These are phyloP conservation scores for Coleophoma cylindrospora DNA, from an alignment of 2,329 filamentous ascomycete species.

Conservation along the genomic window DNA sequence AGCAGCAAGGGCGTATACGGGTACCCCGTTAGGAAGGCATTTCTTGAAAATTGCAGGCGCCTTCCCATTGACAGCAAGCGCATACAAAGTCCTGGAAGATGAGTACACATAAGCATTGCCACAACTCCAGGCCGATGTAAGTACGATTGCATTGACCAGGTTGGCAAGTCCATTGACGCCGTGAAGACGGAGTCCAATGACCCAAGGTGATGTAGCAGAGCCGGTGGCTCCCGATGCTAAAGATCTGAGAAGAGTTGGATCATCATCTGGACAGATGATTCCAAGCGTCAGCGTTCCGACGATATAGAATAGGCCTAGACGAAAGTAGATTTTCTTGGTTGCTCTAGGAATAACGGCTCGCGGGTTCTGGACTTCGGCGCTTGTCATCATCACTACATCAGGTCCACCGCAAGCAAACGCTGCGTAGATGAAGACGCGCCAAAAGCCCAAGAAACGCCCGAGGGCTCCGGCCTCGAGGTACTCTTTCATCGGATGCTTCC, in stretches of 20 bases:
- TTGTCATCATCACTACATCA: constrained; percentile 49
- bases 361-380: constrained; percentile 52
- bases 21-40: constrained; percentile 45
- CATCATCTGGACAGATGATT: constrained; percentile 51
- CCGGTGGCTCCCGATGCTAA: constrained; percentile 33
- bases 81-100: constrained; percentile 45
- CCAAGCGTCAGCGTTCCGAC: constrained; percentile 52
- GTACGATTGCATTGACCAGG: constrained; percentile 50
- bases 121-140: constrained; percentile 49
- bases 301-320: constrained; percentile 58
- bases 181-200: constrained; percentile 41
- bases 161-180: constrained; percentile 43
- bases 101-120: constrained; percentile 50
- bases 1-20: constrained; percentile 38
- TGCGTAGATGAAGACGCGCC: constrained; percentile 38
- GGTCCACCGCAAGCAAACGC: constrained; percentile 43
- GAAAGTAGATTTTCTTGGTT: constrained; percentile 53
- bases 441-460: constrained; percentile 48
- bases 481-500: constrained; percentile 38
- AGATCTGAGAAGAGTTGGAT: constrained; percentile 31
- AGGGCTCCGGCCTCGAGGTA: constrained; percentile 33
- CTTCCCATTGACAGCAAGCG: constrained; percentile 45
- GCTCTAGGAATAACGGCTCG: constrained; percentile 53
- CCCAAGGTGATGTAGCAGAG: constrained; percentile 47
- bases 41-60: constrained; percentile 44